These are phyloP conservation scores for Aspergillus brunneoviolaceus DNA, from an alignment of 2,329 filamentous ascomycete genomes.

Conservation along the genomic window DNA sequence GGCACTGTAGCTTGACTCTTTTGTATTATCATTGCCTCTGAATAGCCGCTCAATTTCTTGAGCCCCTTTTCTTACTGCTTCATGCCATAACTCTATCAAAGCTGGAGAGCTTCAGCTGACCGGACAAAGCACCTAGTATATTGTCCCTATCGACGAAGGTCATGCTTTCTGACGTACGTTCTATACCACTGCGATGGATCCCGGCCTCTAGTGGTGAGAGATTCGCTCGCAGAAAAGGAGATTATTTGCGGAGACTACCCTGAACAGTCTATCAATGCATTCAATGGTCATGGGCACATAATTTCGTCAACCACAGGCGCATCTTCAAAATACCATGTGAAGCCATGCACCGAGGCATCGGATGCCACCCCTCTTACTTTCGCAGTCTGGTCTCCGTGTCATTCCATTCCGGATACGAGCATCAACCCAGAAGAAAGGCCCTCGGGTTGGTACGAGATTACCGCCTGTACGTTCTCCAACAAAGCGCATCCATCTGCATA, in stretches of 20 bases:
- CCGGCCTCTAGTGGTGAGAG: too few relatives aligned
- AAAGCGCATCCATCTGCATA: conserved; percentile 31
- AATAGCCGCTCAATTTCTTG: too few relatives aligned
- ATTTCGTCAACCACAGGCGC: not conserved
- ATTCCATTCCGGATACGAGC: not conserved
- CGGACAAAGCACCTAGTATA: too few relatives aligned
- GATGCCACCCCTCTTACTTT: not conserved
- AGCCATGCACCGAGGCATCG: not conserved
- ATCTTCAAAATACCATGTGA: not conserved
- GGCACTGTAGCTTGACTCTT: too few relatives aligned
- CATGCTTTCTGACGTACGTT: too few relatives aligned
- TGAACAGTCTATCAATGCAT: not conserved
- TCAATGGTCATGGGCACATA: not conserved
- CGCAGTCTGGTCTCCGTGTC: not conserved
- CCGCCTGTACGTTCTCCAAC: conserved; percentile 3
- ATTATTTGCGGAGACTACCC: not conserved
- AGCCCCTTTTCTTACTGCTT: too few relatives aligned
- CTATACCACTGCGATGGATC: too few relatives aligned
- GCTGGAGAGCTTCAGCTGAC: too few relatives aligned
- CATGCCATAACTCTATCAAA: too few relatives aligned
- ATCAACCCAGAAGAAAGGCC: not conserved
- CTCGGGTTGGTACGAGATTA: not conserved
- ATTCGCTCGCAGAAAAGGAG: too few relatives aligned
- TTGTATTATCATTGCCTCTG: too few relatives aligned
- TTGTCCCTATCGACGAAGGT: too few relatives aligned